These are phyloP conservation scores for Zangia roseola DNA, from an alignment of 768 basidiomycete genomes.

Conservation along the genomic window DNA sequence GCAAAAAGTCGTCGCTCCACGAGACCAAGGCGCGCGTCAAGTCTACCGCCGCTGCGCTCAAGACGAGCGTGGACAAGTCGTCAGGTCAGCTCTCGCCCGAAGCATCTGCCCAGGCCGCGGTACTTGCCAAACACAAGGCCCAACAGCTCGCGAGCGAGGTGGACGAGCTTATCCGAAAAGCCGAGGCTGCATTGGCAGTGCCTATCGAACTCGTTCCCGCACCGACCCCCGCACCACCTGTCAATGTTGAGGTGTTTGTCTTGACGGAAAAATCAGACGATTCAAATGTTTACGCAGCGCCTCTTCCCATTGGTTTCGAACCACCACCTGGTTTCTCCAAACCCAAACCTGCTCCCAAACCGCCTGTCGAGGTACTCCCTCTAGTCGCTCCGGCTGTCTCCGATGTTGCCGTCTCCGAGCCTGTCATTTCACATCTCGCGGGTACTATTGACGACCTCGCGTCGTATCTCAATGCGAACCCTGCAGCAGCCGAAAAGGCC, in stretches of 20 bases:
- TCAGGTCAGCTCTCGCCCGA: constrained; percentile 28
- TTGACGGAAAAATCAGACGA: constrained; percentile 27
- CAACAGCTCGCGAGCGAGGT: constrained; percentile 61
- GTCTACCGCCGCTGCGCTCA: constrained; percentile 41
- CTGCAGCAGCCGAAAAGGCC: constrained; percentile 64
- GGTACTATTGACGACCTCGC: constrained; percentile 91
- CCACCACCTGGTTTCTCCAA: constrained; percentile 86
- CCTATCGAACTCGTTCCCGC: constrained; percentile 29
- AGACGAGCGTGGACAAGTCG: constrained; percentile 46
- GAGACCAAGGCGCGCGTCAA: constrained; percentile 47
- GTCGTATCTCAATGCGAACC: constrained; percentile 74
- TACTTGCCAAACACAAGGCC: constrained; percentile 44
- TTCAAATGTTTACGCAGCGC: constrained; percentile 50
- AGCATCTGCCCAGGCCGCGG: constrained; percentile 36
- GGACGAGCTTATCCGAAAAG: constrained; percentile 64
- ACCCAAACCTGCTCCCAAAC: constrained; percentile 49
- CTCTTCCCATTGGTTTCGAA: constrained; percentile 91
- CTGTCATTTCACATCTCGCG: constrained; percentile 91
- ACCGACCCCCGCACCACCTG: constrained; percentile 21
- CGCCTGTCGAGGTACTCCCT: constrained; percentile 50
- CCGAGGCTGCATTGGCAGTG: constrained; percentile 68
- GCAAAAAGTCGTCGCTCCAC: constrained; percentile 36
- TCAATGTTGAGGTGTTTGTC: constrained; percentile 26
- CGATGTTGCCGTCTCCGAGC: constrained; percentile 73
- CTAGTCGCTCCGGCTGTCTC: constrained; percentile 79